Base-by-base conservation (phyloP, 2,329 filamentous ascomycete genomes). In the Geosmithia putterillii region DNA sequence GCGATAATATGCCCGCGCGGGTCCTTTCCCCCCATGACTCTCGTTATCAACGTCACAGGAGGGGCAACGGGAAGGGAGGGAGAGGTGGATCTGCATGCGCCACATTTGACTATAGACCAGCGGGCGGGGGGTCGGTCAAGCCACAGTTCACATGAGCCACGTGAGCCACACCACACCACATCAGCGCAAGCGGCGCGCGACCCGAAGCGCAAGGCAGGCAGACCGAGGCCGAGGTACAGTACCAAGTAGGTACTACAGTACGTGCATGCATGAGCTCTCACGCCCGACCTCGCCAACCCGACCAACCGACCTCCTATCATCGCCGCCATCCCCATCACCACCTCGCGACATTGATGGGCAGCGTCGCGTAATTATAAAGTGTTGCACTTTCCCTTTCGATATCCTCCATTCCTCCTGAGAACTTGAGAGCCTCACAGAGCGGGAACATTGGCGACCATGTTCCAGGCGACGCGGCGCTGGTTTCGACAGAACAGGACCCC, bases 401-500 rank as follows among this genome's bases (percentile, higher is more conserved):
- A 38, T 39, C 37, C 28, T 32, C 5, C 17, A 39, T 21, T 22
- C 19, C 7, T 36, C 34, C 34, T 36, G n/a, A n/a, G n/a, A n/a
- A n/a, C n/a, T n/a, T n/a, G n/a, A n/a, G n/a, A n/a, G n/a, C n/a
- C n/a, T n/a, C 8, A 6, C 5, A 28, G 22, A 41, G 17, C n/a
- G 22, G 14, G 9, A 10, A 7, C 5, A 40, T 25, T 19, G 17
- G 21, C 17, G 17, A 39, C 17, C 60, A 82, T 82, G 78, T 67
- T 81, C 55, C 67, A 71, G 49, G 81, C 86, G 53, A 85, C 86
- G 55, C 83, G 86, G 69, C 83, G 81, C 70, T 98, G 92, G 89
- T 73, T 96, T 60, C 81, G 81, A 66, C 86, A 87, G 66, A 94
- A 98, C 69, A 80, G 87, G 62, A 92, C 84, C 57, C 86, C 83